Percentiles rank a stretch among this genome's conserved stretches.
Evolutionary conservation across 2,329 filamentous ascomycete genomes (phyloP).

Genomic region (Elsinoe ampelina): DNA sequence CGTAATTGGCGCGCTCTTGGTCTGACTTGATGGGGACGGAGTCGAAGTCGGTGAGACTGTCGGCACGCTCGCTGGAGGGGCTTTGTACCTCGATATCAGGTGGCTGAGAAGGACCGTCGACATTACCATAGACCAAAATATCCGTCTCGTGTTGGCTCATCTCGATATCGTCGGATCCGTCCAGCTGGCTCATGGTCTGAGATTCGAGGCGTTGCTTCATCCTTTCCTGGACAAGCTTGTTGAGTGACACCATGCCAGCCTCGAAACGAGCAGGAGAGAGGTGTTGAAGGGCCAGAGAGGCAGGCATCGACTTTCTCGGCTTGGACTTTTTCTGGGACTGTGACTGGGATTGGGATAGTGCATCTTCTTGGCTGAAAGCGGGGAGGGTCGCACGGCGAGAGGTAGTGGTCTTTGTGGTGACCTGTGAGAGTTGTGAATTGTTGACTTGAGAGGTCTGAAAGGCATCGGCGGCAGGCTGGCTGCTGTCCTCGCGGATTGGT

Average conservation of each 20-base stretch:
- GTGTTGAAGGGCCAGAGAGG: constrained; percentile 19
- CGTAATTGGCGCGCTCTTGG: constrained; percentile 26
- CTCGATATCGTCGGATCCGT: constrained; percentile 18
- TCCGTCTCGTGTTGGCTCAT: constrained; percentile 12
- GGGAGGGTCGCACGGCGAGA: constrained; percentile 27
- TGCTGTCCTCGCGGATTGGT: constrained; percentile 1
- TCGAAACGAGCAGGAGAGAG: constrained; percentile 20
- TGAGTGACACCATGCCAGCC: constrained; percentile 25
- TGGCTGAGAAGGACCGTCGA: constrained; percentile 26
- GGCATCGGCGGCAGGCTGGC: constrained; percentile 20
- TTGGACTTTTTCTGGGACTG: constrained; percentile 16
- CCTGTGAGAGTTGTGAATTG: constrained; percentile 26
- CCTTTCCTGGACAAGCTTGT: constrained; percentile 25
- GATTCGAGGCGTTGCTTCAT: constrained; percentile 32
- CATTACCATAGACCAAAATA: constrained; percentile 21
- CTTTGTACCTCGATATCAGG: constrained; percentile 10
- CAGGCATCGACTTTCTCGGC: constrained; percentile 25
- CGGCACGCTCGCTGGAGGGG: not conserved
- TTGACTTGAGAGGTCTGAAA: constrained; percentile 19
- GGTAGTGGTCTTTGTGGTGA: constrained; percentile 23
- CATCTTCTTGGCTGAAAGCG: constrained; percentile 13
- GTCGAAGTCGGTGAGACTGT: not conserved
- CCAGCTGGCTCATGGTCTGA: constrained; percentile 27
- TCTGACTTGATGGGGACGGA: constrained; percentile 17
- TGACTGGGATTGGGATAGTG: constrained; percentile 18